Evolutionary conservation across 202 grass and related monocot species (phyloP), one percentile per base, ranked within the genome.

Genomic region (Dendrocalamus latiflorus): DNA sequence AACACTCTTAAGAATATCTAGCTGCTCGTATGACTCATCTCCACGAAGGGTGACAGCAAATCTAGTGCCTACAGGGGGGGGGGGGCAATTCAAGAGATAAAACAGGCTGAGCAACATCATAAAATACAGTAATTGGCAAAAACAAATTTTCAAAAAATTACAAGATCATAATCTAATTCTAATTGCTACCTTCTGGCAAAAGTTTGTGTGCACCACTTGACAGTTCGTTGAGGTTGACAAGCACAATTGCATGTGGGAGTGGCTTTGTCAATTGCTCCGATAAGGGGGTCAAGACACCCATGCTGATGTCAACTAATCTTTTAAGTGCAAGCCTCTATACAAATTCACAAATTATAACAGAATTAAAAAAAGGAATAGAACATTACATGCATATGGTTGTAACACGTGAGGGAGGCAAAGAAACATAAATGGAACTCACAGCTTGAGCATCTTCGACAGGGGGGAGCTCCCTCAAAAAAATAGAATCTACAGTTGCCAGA

Each of bases 291-390:
- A 99, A 83, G 45, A 99, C 76, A 51, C 96, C 96, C 93, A 99
- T 94, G 74, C 96, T 96, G 81, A 96, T 92, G 73, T 99, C 96
- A 55, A 96, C 86, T 91, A 99, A 88, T 89, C 96, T 99, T 92
- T 96, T 96, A n/a, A 99, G 87, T 86, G 89, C 91, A 74, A 99
- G 90, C 79, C 96, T 94, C 96, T 99, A 91, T 81, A 92, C 55
- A 90, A 4, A 76, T 70, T 76, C 73, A 73, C 25, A 73, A 82
- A 86, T 86, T 79, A 66, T 50, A 87, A 14, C 18, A n/a, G 20
- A 57, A 48, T 63, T 72, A 57, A 45, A 68, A 51, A 74, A 43
- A 20, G 37, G 45, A 77, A 87, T 39, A 56, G 3, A 48, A 51
- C 2, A n/a, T 64, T 43, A 21, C 17, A 56, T 4, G 4, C 17